Evolutionary conservation across 83 land plant species (phyloP), one percentile per base, ranked within the genome.

Genomic region (Thuja plicata): DNA sequence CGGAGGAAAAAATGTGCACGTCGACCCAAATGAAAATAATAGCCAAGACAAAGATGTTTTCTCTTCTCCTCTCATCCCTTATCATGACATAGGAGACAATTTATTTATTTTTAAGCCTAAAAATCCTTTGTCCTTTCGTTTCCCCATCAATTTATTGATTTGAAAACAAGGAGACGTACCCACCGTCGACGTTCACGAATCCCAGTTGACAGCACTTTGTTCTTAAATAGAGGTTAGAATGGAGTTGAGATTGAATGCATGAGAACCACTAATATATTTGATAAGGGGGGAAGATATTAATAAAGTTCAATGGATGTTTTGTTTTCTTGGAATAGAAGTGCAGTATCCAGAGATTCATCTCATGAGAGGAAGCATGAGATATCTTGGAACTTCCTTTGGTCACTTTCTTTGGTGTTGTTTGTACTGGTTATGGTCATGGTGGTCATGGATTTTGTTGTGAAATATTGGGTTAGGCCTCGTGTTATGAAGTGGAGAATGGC

Each of bases 391-490:
- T 24, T 74, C 15, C 37, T 34, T 30, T 74, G 32, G 37, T 34
- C 27, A 3, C 78, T 74, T 34, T 17, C 79, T 10, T 13, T 34
- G 17, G 16, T 76, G 16, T 34, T 83, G 48, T 83, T 13, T 46
- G n/a, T 13, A 24, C 16, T 46, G 13, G 16, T 48, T 27, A 13
- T 83, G 34, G 7, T 30, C 1, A 12, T 83, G 13, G 35, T 11
- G 37, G 17, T 83, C 2, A 48, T 8, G 85, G 52, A 83, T 11
- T 48, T 48, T 83, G 1, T 30, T 30, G 48, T 10, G 7, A 83
- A 52, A 48, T 93, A 94, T 83, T 94, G 87, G 93, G n/a, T 91
- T 76, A 91, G 84, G 19, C 98, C 98, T 3, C 66, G 89, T 87
- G 88, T 91, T 62, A 93, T 97, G 89, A 88, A 85, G 85, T 86